A percentile compares a stretch with the other conserved stretches of the same genome.
These are phyloP conservation scores for Mycena vulgaris DNA, from an alignment of 768 basidiomycete genomes.

Conservation along the genomic window DNA sequence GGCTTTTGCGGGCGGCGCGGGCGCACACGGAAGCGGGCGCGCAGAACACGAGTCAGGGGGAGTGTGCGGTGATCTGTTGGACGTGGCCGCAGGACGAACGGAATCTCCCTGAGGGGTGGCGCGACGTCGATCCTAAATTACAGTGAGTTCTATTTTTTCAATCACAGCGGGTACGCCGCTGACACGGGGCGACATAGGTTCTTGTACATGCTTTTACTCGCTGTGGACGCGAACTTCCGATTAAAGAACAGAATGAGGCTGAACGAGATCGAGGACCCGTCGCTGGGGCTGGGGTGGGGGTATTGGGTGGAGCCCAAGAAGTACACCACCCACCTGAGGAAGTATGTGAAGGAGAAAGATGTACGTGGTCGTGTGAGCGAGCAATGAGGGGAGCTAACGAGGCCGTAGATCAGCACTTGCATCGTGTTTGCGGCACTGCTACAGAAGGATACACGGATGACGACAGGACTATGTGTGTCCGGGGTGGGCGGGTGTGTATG, in stretches of 20 bases:
- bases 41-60: too few species aligned
- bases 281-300: constrained; percentile 29
- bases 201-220: constrained; percentile 22
- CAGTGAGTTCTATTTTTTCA: too few species aligned
- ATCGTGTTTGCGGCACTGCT: constrained; percentile 14
- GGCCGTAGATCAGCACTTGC: constrained; percentile 33
- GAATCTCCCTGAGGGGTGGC: too few species aligned
- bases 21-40: too few species aligned
- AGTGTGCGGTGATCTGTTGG: too few species aligned
- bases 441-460: constrained; percentile 38
- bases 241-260: constrained; percentile 30
- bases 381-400: neutral
- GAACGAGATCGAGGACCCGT: constrained; percentile 31
- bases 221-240: constrained; percentile 41
- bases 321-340: too few species aligned
- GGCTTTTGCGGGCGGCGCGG: too few species aligned
- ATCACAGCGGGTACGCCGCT: too few species aligned
- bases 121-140: too few species aligned
- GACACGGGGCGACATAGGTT: too few species aligned
- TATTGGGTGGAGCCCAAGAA: constrained; percentile 32
- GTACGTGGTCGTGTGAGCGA: constrained; percentile 1
- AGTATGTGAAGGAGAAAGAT: constrained; percentile 29
- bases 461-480: constrained; percentile 21
- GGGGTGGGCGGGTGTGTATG: constrained; percentile 35
- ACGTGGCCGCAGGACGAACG: too few species aligned